These are phyloP conservation scores for Hypomontagnella submonticulosa DNA, from an alignment of 495 filamentous ascomycete species.

Conservation along the genomic window DNA sequence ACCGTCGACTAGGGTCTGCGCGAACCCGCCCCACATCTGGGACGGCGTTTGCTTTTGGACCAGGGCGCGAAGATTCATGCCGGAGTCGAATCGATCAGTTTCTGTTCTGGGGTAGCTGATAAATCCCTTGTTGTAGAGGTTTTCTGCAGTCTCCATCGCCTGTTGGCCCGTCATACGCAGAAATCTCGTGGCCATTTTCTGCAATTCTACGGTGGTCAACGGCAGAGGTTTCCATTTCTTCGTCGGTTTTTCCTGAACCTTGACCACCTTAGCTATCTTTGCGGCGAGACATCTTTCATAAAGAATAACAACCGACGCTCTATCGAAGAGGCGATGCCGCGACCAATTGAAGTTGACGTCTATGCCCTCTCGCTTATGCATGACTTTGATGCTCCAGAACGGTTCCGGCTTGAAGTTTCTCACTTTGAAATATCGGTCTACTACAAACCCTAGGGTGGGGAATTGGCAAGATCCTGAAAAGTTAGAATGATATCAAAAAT, in stretches of 20 bases:
- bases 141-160: constrained; percentile 90
- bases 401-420: constrained; percentile 91
- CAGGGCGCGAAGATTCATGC: constrained; percentile 82
- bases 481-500: constrained; percentile 22
- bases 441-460: constrained; percentile 94
- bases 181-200: constrained; percentile 91
- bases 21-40: constrained; percentile 81
- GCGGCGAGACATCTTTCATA: constrained; percentile 85
- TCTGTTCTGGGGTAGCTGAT: constrained; percentile 98
- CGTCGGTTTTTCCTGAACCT: constrained; percentile 88
- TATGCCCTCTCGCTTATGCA: constrained; percentile 78
- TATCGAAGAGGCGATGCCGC: constrained; percentile 86
- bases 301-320: constrained; percentile 80
- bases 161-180: constrained; percentile 84
- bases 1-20: constrained; percentile 79
- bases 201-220: constrained; percentile 96
- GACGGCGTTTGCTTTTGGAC: constrained; percentile 86
- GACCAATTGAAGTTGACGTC: constrained; percentile 88
- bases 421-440: constrained; percentile 92
- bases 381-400: constrained; percentile 93
- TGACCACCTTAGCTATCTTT: constrained; percentile 80
- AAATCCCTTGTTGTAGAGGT: constrained; percentile 92
- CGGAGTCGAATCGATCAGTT: constrained; percentile 94
- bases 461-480: constrained; percentile 90
- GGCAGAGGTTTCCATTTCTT: constrained; percentile 95